phyloP scores from a whole-genome alignment of 495 filamentous ascomycete genomes.

The Penicillium goetzii region DNA sequence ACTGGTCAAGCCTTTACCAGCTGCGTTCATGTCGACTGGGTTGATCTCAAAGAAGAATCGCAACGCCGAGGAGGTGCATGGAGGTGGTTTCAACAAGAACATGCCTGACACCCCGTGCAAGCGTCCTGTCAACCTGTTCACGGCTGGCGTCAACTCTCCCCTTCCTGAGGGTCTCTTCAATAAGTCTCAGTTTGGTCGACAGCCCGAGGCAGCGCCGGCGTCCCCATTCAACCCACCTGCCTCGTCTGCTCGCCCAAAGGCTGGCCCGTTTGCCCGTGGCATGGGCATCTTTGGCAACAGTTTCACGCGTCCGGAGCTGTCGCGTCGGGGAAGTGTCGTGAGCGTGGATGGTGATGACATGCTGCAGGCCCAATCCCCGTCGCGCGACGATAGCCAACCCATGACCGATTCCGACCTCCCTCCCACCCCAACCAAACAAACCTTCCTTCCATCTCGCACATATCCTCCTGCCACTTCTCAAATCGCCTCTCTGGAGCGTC shows the following conservation, averaged over 20 bases:
- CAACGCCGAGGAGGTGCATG: slow-evolving; percentile 57
- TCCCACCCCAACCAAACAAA: slow-evolving; percentile 89
- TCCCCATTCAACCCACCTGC: slow-evolving; percentile 63
- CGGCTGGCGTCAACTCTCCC: slow-evolving; percentile 59
- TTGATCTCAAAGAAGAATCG: slow-evolving; percentile 84
- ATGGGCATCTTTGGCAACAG: slow-evolving; percentile 69
- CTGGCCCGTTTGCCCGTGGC: slow-evolving; percentile 66
- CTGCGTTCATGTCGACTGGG: slow-evolving; percentile 92
- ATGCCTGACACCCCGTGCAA: slow-evolving; percentile 98
- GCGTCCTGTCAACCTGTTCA: slow-evolving; percentile 67
- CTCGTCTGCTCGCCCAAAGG: slow-evolving; percentile 42
- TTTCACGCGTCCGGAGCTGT: slow-evolving; percentile 53
- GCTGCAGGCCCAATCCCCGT: slow-evolving; percentile 56
- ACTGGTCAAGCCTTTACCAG: slow-evolving; percentile 77
- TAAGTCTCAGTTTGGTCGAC: slow-evolving; percentile 57
- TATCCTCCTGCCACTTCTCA: slow-evolving; percentile 48
- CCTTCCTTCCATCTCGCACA: slow-evolving; percentile 50
- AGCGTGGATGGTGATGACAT: slow-evolving; percentile 77
- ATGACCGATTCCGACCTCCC: slow-evolving; percentile 75
- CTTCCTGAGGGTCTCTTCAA: slow-evolving; percentile 59
- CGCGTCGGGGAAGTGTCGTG: slow-evolving; percentile 72
- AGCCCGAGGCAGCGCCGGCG: slow-evolving; percentile 65
- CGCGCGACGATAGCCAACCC: slow-evolving; percentile 60
- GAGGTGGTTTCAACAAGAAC: slow-evolving; percentile 31
- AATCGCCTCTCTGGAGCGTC: slow-evolving; percentile 42